Evolutionary conservation across 768 basidiomycete species (phyloP), one percentile per base, ranked within the genome.

Genomic region (Gloeopeniophorella convolvens): DNA sequence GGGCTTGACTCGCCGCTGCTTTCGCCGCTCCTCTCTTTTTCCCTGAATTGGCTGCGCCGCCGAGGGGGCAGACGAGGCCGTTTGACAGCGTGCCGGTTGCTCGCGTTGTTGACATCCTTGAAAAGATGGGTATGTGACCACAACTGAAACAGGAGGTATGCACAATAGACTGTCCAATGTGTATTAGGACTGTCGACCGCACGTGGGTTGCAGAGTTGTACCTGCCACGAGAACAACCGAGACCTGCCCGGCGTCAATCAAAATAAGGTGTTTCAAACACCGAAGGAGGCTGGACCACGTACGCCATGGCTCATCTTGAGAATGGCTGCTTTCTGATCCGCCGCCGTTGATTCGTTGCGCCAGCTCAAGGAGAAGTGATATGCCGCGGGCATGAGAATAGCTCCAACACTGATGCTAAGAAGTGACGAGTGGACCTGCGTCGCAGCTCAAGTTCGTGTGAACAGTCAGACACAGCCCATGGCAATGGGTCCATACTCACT

Each of bases 101-200:
- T 59, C 11, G 58, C 60, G 15, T 42, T 36, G 6, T 48, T 53
- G 34, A 45, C 50, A 24, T 76, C 71, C 39, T 76, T 66, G 61
- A 87, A 92, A 13, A 92, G 71, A 56, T 80, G 70, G 4, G 81
- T 77, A 63, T 92, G 89, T 0, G 88, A 89, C 69, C 73, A 85
- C 3, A 89, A 69, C 63, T 90, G 89, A 67, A 91, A 91, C 53
- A 85, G 65, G 15, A 92, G 74, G 59, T 87, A 89, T n/a, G 72
- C 74, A 2, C 59, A 62, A 59, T 93, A 92, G 52, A 89, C 86
- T 89, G 28, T 2, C n/a, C 40, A 54, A n/a, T 46, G 42, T 30
- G 13, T 31, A 23, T 34, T 20, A 26, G 16, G 36, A 36, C 6
- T 48, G 40, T 31, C 24, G 36, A n/a, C 18, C 23, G 4, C 9